Evolutionary conservation across 805 yeast species (phyloP), one percentile per base, ranked within the genome.

Genomic region (Komagataella ulmi): DNA sequence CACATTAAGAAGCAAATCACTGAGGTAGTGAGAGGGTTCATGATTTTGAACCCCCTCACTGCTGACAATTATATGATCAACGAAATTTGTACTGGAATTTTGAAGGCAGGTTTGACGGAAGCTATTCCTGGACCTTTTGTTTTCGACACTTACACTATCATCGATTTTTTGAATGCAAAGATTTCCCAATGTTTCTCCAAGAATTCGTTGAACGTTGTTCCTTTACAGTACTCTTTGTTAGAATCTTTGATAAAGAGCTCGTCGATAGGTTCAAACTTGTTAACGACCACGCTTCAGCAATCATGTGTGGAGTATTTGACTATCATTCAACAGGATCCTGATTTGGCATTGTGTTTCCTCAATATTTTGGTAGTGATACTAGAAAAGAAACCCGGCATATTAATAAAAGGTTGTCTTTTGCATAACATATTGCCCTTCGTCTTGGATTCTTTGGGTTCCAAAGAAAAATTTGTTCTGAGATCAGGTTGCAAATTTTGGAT

Each of bases 91-190:
- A 79, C 88, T 53, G 68, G 72, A 6, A 75, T 88, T 2, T 71
- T 88, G 56, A 81, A 78, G 57, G 58, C 68, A 14, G 95, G 95
- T 1, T 64, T 88, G 14, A 65, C 77, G 3, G 96, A 88, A 58
- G 61, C 70, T 3, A 63, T 79, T 4, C 70, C 76, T 17, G 89
- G 89, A 0, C 87, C 93, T 0, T 86, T 85, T 63, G 80, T 76
- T 7, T 74, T 85, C 53, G 65, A 67, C 0, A 54, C 70, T 3
- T 63, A 64, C 0, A 61, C 68, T 0, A 69, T 80, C 6, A 52
- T 79, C 24, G 62, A 65, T 54, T 79, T 69, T 54, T 70, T 70
- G 30, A 14, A 54, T 54, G 17, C 58, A 59, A 55, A 78, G 69
- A 54, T 61, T 48, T 49, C 54, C 60, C 54, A 53, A 57, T 52